Conservation (phyloP, 371 early-diverging fungal species). For the Mortierella sp. region DNA sequence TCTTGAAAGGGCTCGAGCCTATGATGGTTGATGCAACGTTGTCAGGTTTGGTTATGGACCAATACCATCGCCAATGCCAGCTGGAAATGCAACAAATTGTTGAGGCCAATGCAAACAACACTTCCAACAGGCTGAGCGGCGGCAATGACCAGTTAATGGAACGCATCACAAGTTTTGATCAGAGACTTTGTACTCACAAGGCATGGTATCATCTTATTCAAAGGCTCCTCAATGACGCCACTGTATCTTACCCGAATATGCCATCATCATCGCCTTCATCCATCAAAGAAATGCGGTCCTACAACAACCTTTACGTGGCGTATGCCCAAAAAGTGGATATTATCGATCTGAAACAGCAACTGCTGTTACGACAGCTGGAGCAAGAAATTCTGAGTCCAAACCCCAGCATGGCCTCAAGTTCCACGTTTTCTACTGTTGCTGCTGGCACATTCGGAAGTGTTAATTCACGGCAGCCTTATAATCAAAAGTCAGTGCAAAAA, state of each 20-base stretch:
- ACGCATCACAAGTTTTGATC: slow-evolving; percentile 28
- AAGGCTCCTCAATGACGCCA: slow-evolving; percentile 34
- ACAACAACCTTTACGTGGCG: slow-evolving; percentile 47
- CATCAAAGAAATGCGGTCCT: slow-evolving; percentile 45
- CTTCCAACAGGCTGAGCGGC: not conserved
- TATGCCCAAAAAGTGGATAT: slow-evolving; percentile 50
- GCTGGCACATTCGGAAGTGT: slow-evolving; percentile 4
- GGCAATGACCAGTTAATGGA: not conserved
- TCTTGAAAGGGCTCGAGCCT: slow-evolving; percentile 44
- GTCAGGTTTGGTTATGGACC: slow-evolving; percentile 52
- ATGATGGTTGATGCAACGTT: slow-evolving; percentile 50
- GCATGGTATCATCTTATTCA: slow-evolving; percentile 41
- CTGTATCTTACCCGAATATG: not conserved
- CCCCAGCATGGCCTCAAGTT: slow-evolving; percentile 3
- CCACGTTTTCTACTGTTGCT: slow-evolving; percentile 15
- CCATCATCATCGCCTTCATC: slow-evolving; percentile 7
- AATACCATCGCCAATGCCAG: slow-evolving; percentile 40
- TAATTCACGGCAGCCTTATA: not conserved
- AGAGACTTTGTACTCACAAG: slow-evolving; percentile 30
- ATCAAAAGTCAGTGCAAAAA: slow-evolving; percentile 4
- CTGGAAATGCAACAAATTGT: slow-evolving; percentile 33
- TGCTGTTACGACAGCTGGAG: slow-evolving; percentile 33
- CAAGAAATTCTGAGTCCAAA: slow-evolving; percentile 40
- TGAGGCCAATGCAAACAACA: slow-evolving; percentile 4
- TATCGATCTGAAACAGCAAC: slow-evolving; percentile 34